Evolutionary conservation across 495 filamentous ascomycete species (phyloP), one percentile per base, ranked within the genome.

Genomic region (Aspergillus ostianus): DNA sequence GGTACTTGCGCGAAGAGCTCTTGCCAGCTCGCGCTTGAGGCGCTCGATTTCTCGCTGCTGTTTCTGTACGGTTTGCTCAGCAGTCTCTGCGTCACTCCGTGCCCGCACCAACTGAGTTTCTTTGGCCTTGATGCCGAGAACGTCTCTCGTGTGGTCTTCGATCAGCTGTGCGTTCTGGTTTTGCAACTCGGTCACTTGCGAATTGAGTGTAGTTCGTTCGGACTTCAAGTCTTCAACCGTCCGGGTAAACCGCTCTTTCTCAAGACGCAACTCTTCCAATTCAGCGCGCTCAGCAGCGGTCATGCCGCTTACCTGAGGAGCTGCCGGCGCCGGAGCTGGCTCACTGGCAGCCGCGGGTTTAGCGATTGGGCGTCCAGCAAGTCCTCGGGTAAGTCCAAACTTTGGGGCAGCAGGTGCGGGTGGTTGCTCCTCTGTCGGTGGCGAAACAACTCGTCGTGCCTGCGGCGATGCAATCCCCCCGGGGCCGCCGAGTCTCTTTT

Each of bases 131-230:
- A 98, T 93, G 63, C 90, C 91, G 20, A 99, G 82, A 10, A 97
- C 90, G 68, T 98, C 94, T 53, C 93, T 80, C 2, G 95, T 99
- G 67, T 97, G 93, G 64, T 98, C 94, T 75, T 99, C 95, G 53
- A 98, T 98, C 17, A 98, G 81, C 63, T 96, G 89, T 17, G 95
- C 94, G 64, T 99, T 98, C 67, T 97, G 89, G 63, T 96, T 92
- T 71, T 93, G 91, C 2, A 97, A 80, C 69, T 97, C 93, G 54
- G 89, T 87, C 50, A 97, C 84, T 61, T 93, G 89, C 0, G 89
- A 92, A 47, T 80, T 82, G 10, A 93, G 78, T 60, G 84, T 90
- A 18, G 85, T 81, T 47, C 89, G 86, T 47, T 95, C 90, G 26
- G 86, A 78, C 18, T 89, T 86, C 53, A 91, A 75, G 18, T 97